phyloP scores from a whole-genome alignment of 495 filamentous ascomycete species.

The Penicillium steckii region DNA sequence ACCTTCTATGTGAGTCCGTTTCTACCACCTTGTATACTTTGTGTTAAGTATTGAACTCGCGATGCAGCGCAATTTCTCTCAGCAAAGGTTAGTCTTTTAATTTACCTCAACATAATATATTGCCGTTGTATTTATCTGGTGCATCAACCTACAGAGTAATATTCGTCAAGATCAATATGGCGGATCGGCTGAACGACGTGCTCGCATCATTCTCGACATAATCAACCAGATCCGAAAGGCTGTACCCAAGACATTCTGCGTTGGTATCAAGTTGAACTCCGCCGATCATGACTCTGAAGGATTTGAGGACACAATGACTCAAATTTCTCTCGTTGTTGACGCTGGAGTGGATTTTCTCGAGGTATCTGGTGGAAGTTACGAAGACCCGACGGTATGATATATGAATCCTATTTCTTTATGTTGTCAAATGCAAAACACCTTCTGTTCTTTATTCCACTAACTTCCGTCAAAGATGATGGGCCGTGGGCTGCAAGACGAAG shows the following conservation, averaged over 20 bases:
- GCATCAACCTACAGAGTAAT: neutral
- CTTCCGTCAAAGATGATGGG: slow-evolving; percentile 2
- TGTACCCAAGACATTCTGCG: neutral
- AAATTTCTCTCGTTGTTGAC: slow-evolving; percentile 2
- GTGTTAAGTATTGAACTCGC: neutral
- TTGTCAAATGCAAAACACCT: neutral
- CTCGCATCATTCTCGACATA: neutral
- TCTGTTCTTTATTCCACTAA: neutral
- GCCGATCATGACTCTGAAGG: neutral
- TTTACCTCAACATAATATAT: no score
- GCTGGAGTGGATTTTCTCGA: slow-evolving; percentile 8
- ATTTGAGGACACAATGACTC: neutral
- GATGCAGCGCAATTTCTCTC: neutral
- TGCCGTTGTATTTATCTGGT: neutral
- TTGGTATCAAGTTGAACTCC: neutral
- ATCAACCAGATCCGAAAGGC: neutral
- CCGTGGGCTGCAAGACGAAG: slow-evolving; percentile 36
- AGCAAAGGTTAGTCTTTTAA: no score
- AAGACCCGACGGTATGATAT: slow-evolving; percentile 4
- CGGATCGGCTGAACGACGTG: neutral
- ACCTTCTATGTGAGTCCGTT: slow-evolving; percentile 46
- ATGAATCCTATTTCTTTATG: neutral
- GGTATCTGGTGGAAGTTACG: slow-evolving; percentile 5
- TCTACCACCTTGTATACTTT: neutral
- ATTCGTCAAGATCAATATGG: neutral